Conservation (phyloP, 805 yeast genomes). For the Naumovozyma dairenensis region DNA sequence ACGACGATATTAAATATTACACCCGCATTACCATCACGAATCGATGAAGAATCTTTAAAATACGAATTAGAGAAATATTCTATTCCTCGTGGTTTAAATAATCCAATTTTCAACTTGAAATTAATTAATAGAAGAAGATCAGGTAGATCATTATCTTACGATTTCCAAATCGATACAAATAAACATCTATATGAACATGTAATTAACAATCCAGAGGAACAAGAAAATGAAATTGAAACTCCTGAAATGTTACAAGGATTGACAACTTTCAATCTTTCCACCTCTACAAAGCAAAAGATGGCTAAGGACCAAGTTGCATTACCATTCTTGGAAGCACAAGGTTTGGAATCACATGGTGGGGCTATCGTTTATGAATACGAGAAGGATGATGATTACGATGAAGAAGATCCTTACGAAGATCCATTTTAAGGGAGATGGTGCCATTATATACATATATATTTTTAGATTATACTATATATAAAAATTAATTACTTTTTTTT, state of each 20-base stretch:
- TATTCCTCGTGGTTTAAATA: conserved; percentile 46
- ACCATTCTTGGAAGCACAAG: conserved; percentile 87
- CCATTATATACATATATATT: neutral
- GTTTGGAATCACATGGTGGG: conserved; percentile 61
- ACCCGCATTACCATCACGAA: conserved; percentile 30
- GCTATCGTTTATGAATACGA: conserved; percentile 94
- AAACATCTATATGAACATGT: conserved; percentile 34
- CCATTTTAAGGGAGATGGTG: conserved; percentile 64
- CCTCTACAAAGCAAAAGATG: conserved; percentile 61
- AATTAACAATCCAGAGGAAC: conserved; percentile 18
- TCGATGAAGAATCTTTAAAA: conserved; percentile 43
- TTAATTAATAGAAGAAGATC: conserved; percentile 71
- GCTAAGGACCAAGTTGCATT: conserved; percentile 81
- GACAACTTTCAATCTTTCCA: conserved; percentile 79
- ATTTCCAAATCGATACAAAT: conserved; percentile 41
- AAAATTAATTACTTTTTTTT: neutral
- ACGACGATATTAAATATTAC: conserved; percentile 57
- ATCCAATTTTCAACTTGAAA: conserved; percentile 35
- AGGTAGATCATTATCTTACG: conserved; percentile 61
- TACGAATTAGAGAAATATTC: conserved; percentile 31
- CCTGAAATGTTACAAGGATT: conserved; percentile 54
- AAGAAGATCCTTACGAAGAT: conserved; percentile 95
- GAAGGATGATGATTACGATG: conserved; percentile 95
- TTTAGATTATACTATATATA: conserved; percentile 2
- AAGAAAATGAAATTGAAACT: conserved; percentile 31